These are phyloP conservation scores for Euryodendron excelsum DNA, from an alignment of 148 eudicot species.

Conservation along the genomic window DNA sequence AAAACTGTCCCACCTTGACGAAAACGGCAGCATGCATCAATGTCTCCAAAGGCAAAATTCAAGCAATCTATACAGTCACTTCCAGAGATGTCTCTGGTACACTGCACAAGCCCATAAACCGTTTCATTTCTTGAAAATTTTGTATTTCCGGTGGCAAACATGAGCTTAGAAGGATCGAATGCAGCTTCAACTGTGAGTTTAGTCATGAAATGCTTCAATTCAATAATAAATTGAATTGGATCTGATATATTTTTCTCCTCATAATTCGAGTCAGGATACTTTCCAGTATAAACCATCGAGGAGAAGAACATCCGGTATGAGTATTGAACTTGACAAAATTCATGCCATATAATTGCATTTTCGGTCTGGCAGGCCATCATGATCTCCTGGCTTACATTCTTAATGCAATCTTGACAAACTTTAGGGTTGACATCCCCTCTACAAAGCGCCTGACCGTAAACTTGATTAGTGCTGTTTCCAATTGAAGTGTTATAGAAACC, in stretches of 20 bases:
- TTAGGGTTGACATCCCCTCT: slow-evolving; percentile 25
- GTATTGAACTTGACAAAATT: slow-evolving; percentile 27
- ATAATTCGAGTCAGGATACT: slow-evolving; percentile 6
- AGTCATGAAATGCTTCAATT: slow-evolving; percentile 13
- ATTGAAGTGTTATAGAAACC: slow-evolving; percentile 21
- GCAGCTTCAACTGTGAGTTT: slow-evolving; percentile 20
- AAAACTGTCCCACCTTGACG: slow-evolving; percentile 22
- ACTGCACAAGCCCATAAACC: slow-evolving; percentile 30
- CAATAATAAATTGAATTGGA: background rate
- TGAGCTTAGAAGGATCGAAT: slow-evolving; percentile 12
- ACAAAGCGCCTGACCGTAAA: slow-evolving; percentile 29
- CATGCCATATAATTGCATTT: slow-evolving; percentile 26
- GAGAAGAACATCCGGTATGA: slow-evolving; percentile 20
- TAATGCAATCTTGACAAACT: slow-evolving; percentile 23
- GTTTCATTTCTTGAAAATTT: slow-evolving; percentile 7
- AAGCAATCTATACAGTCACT: slow-evolving; percentile 21
- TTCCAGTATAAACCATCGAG: slow-evolving; percentile 11
- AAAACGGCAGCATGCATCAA: slow-evolving; percentile 24
- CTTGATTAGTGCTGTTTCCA: slow-evolving; percentile 7
- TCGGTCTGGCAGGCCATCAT: slow-evolving; percentile 12
- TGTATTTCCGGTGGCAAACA: slow-evolving; percentile 17
- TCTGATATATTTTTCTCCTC: background rate
- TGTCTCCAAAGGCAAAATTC: slow-evolving; percentile 13
- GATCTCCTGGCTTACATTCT: slow-evolving; percentile 15
- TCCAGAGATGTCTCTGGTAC: slow-evolving; percentile 26